Conservation (phyloP, 108 stramenopile genomes). For the Nitzschia sp. region DNA sequence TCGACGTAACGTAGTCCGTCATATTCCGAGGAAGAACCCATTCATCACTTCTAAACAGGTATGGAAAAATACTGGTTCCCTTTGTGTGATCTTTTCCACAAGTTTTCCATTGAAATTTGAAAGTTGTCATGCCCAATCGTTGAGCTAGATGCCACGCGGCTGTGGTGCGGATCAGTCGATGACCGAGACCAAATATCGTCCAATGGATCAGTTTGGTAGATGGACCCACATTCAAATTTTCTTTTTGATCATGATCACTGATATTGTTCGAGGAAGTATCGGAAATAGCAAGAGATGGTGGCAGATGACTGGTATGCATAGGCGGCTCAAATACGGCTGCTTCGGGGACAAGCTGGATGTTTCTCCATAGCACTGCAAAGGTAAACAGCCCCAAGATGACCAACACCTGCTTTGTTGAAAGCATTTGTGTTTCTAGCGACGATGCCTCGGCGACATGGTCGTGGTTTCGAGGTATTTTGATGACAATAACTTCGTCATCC, state of each 20-base stretch:
- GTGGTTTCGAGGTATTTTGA: too few species aligned
- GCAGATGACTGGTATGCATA: too few species aligned
- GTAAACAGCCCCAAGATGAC: background rate
- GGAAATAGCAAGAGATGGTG: too few species aligned
- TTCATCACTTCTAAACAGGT: slow-evolving; percentile 48
- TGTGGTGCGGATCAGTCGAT: slow-evolving; percentile 45
- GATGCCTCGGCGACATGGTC: too few species aligned
- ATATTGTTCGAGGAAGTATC: too few species aligned
- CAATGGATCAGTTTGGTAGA: slow-evolving; percentile 37
- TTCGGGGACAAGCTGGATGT: background rate
- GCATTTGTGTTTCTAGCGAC: background rate
- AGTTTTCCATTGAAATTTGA: slow-evolving; percentile 41
- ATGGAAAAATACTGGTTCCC: slow-evolving; percentile 36
- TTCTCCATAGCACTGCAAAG: background rate
- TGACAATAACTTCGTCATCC: too few species aligned
- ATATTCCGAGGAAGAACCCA: slow-evolving; percentile 27
- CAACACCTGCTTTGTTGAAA: background rate
- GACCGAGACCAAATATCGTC: slow-evolving; percentile 53
- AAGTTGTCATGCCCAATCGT: slow-evolving; percentile 10
- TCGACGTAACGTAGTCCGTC: background rate
- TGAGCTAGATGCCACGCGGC: slow-evolving; percentile 48
- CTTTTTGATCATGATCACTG: too few species aligned
- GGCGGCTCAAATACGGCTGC: background rate
- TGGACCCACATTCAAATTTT: background rate
- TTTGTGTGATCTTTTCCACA: slow-evolving; percentile 24